Evolutionary conservation across 2,329 filamentous ascomycete species (phyloP), one percentile per base, ranked within the genome.

Genomic region (Amylocarpus encephaloides): DNA sequence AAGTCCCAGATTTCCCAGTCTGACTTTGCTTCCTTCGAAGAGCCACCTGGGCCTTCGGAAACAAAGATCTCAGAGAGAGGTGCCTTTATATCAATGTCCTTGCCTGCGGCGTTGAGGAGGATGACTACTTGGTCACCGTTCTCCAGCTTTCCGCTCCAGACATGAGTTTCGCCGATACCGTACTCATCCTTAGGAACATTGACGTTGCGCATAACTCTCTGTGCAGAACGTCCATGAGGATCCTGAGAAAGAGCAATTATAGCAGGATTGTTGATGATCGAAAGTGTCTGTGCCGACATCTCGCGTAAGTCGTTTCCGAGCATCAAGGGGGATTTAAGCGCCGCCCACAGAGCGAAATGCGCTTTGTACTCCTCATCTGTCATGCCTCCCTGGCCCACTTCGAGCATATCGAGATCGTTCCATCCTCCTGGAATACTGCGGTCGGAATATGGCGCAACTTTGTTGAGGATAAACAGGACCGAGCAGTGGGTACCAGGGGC

Each of bases 1-100:
- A 79, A 64, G 56, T 79, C 75, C 56, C 71, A 73, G 5, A 78
- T 62, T 50, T 77, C 73, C 73, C 73, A 79, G 1, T 61, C 64
- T 51, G 68, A 57, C 33, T 65, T 58, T 0, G 70, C 59, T 57
- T 74, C 65, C 1, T 62, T 56, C 1, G 70, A 70, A 1, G 70
- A 68, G 18, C 68, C 69, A 3, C 63, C 67, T 1, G 67, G 68
- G 13, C 71, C 70, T 35, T 68, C 62, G 48, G 72, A 70, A 51
- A 73, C 62, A 64, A 79, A 79, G 43, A 79, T 72, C 35, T 79
- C 76, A 30, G 64, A 63, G 4, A 77, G 67, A 2, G 72, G 70
- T 5, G 71, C 72, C 46, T 70, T 72, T 70, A 79, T 70, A 9
- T 60, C 65, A 19, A 68, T 59, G 3, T 66, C 62, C 7, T 59